phyloP scores from a whole-genome alignment of 1,284 basidiomycete species.

The Apiotrichum siamense region DNA sequence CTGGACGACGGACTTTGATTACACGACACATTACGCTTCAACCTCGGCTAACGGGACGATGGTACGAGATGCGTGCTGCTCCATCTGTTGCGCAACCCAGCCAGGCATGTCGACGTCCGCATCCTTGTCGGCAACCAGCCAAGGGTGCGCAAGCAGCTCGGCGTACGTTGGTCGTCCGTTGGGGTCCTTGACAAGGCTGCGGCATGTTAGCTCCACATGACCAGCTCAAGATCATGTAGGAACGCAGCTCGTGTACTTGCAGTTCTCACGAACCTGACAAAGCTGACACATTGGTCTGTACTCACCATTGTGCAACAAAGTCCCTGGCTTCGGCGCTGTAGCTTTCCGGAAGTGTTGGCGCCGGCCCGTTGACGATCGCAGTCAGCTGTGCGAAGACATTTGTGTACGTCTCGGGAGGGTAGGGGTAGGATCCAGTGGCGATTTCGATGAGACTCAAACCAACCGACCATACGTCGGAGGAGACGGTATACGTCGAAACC shows the following conservation, averaged over 20 bases:
- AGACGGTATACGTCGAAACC: constrained; percentile 85
- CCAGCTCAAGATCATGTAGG: no score
- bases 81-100: constrained; percentile 68
- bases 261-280: not conserved
- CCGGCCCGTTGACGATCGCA: constrained; percentile 90
- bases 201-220: constrained; percentile 8
- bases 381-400: constrained; percentile 96
- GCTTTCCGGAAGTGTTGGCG: constrained; percentile 69
- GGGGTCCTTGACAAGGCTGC: constrained; percentile 71
- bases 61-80: constrained; percentile 45
- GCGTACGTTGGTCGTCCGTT: constrained; percentile 74
- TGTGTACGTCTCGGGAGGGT: constrained; percentile 95
- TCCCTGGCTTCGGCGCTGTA: constrained; percentile 49
- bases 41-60: constrained; percentile 28
- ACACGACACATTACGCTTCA: constrained; percentile 19
- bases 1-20: no score
- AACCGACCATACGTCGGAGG: constrained; percentile 98
- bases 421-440: constrained; percentile 86
- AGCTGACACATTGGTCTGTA: constrained; percentile 1
- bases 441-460: constrained; percentile 93
- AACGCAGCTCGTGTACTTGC: no score
- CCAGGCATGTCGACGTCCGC: constrained; percentile 70
- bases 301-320: constrained; percentile 52
- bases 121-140: constrained; percentile 55
- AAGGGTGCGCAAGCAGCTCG: constrained; percentile 72